Conservation (phyloP, 140 eudicot genomes). For the Anethum foeniculum region DNA sequence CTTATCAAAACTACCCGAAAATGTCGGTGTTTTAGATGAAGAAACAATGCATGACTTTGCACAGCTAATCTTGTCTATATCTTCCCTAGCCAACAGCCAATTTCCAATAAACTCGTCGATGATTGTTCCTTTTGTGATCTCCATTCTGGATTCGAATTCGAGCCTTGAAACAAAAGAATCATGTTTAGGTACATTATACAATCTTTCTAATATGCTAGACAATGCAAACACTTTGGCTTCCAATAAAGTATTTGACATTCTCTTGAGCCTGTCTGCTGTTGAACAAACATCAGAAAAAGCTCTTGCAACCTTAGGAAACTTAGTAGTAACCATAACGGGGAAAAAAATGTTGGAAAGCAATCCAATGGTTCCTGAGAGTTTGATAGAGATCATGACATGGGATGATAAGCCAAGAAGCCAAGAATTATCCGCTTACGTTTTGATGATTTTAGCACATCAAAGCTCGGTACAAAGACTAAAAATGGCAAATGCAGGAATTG, state of each 20-base stretch:
- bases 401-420: slow-evolving; percentile 62
- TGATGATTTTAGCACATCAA: slow-evolving; percentile 86
- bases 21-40: slow-evolving; percentile 29
- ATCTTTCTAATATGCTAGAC: slow-evolving; percentile 59
- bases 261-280: slow-evolving; percentile 42
- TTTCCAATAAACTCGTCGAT: slow-evolving; percentile 44
- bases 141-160: slow-evolving; percentile 50
- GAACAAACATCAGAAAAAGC: slow-evolving; percentile 63
- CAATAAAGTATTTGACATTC: slow-evolving; percentile 30
- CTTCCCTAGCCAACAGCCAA: slow-evolving; percentile 56
- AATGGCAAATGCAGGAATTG: slow-evolving; percentile 79
- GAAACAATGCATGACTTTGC: slow-evolving; percentile 45
- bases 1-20: slow-evolving; percentile 44
- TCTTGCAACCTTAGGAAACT: slow-evolving; percentile 66
- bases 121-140: slow-evolving; percentile 43
- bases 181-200: slow-evolving; percentile 56
- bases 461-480: slow-evolving; percentile 66
- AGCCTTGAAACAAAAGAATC: slow-evolving; percentile 35
- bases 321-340: slow-evolving; percentile 71
- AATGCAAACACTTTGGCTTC: slow-evolving; percentile 49
- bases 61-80: slow-evolving; percentile 50
- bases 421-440: slow-evolving; percentile 66
- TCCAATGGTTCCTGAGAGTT: slow-evolving; percentile 49
- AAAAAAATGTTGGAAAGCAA: slow-evolving; percentile 58
- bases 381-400: slow-evolving; percentile 77